Conservation (phyloP, 2,329 filamentous ascomycete genomes). For the Calonectria multiphialidica region DNA sequence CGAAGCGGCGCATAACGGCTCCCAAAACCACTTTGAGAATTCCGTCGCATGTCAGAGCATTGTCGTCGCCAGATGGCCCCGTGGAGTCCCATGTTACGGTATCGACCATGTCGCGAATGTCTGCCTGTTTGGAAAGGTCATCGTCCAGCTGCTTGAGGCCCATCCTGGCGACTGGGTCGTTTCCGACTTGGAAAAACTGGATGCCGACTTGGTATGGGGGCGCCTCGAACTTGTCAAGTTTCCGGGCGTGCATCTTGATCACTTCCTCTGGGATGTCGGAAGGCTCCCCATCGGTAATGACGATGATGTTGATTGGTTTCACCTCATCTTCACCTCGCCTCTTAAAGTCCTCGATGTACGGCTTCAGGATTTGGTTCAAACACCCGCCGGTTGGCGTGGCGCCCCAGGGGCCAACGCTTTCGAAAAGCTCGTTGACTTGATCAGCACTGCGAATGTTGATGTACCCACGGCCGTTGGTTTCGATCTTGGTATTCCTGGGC, state of each 20-base stretch:
- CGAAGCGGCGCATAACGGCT: slow-evolving; percentile 69
- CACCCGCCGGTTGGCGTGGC: slow-evolving; percentile 81
- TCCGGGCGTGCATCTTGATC: slow-evolving; percentile 75
- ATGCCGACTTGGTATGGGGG: slow-evolving; percentile 87
- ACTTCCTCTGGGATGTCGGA: slow-evolving; percentile 82
- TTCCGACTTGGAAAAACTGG: slow-evolving; percentile 96
- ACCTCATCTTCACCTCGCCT: slow-evolving; percentile 58
- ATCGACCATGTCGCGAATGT: slow-evolving; percentile 89
- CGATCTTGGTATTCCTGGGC: slow-evolving; percentile 49
- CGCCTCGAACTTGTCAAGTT: slow-evolving; percentile 77
- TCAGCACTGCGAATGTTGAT: slow-evolving; percentile 70
- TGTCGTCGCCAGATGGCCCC: slow-evolving; percentile 50
- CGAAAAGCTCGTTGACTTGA: slow-evolving; percentile 78
- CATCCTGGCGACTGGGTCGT: slow-evolving; percentile 72
- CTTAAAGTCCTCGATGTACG: slow-evolving; percentile 69
- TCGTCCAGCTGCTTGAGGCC: slow-evolving; percentile 83
- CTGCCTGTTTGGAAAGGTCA: slow-evolving; percentile 63
- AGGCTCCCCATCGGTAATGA: slow-evolving; percentile 90
- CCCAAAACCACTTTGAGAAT: slow-evolving; percentile 89
- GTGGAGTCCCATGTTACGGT: slow-evolving; percentile 80
- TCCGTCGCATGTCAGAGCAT: slow-evolving; percentile 71
- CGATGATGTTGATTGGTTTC: slow-evolving; percentile 90
- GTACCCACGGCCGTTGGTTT: slow-evolving; percentile 66
- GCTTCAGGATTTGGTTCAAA: slow-evolving; percentile 77
- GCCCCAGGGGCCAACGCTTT: slow-evolving; percentile 71